Conservation (phyloP, 352 stramenopile genomes). For the Globisporangium emineosum region DNA sequence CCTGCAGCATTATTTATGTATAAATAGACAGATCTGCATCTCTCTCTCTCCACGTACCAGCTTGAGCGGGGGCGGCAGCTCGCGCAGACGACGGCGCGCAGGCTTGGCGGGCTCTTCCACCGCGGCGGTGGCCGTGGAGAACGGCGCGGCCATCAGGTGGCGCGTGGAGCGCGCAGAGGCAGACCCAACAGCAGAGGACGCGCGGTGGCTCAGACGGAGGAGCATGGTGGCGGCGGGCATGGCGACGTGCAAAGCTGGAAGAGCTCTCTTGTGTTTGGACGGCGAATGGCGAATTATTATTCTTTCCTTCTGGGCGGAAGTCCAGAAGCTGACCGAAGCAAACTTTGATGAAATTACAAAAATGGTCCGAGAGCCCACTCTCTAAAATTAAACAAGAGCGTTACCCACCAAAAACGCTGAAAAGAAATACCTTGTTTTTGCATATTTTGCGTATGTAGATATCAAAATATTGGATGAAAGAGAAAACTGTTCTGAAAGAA, state of each 20-base stretch:
- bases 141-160: slow-evolving; percentile 1
- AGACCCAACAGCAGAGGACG: background rate
- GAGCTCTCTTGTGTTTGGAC: slow-evolving; percentile 9
- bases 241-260: too few relatives aligned
- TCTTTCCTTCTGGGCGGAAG: background rate
- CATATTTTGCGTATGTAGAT: background rate
- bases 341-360: background rate
- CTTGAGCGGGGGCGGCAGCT: slow-evolving; percentile 74
- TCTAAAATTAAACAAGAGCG: background rate
- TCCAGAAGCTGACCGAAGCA: slow-evolving; percentile 2
- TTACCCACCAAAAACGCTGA: slow-evolving; percentile 2
- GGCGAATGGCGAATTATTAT: slow-evolving; percentile 4
- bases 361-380: background rate
- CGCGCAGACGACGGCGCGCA: slow-evolving; percentile 51
- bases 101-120: slow-evolving; percentile 28
- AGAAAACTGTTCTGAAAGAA: background rate
- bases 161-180: slow-evolving; percentile 8
- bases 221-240: background rate
- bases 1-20: background rate
- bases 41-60: slow-evolving; percentile 34
- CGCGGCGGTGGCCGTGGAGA: slow-evolving; percentile 37
- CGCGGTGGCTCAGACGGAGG: background rate
- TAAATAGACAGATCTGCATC: background rate
- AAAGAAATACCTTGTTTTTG: background rate
- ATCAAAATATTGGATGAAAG: too few relatives aligned